Evolutionary conservation across 768 basidiomycete species (phyloP).

Genomic region (Kwoniella sp.): DNA sequence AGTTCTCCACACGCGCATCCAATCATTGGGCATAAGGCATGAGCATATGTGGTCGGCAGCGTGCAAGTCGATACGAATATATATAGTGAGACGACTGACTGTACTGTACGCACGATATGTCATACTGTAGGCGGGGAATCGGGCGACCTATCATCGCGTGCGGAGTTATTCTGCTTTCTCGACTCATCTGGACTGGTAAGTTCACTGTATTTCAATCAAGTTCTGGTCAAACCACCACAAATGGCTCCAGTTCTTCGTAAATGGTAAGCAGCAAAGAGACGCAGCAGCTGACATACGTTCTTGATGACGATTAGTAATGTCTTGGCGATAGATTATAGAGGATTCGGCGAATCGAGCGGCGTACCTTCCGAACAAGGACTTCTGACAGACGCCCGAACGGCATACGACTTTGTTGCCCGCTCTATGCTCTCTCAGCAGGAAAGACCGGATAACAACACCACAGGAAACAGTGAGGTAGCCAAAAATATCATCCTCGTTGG

Average conservation of each 20-base stretch:
- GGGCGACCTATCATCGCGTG: slow-evolving; percentile 70
- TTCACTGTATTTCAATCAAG: too few species aligned
- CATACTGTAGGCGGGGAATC: slow-evolving; percentile 73
- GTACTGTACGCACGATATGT: too few species aligned
- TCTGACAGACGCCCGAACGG: slow-evolving; percentile 68
- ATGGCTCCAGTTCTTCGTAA: too few species aligned
- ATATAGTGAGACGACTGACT: too few species aligned
- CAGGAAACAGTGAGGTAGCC: too few species aligned
- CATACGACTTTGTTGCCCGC: slow-evolving; percentile 72
- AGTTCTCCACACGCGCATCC: slow-evolving; percentile 20
- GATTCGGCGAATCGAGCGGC: slow-evolving; percentile 84
- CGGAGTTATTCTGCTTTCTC: slow-evolving; percentile 69
- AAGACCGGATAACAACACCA: slow-evolving; percentile 17
- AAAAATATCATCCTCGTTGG: slow-evolving; percentile 72
- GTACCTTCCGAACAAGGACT: slow-evolving; percentile 75
- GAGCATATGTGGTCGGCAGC: too few species aligned
- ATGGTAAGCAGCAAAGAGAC: too few species aligned
- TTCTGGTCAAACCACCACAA: too few species aligned
- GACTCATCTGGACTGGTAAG: slow-evolving; percentile 49
- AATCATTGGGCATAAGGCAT: too few species aligned
- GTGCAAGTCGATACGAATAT: too few species aligned
- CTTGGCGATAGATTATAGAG: slow-evolving; percentile 85
- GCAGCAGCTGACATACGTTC: too few species aligned
- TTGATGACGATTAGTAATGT: slow-evolving; percentile 71
- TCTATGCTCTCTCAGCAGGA: slow-evolving; percentile 8